A percentile compares a stretch with the other conserved stretches of the same genome.
Evolutionary conservation across 495 filamentous ascomycete genomes (phyloP).

Genomic region (Melanomma pulvis-pyrius): DNA sequence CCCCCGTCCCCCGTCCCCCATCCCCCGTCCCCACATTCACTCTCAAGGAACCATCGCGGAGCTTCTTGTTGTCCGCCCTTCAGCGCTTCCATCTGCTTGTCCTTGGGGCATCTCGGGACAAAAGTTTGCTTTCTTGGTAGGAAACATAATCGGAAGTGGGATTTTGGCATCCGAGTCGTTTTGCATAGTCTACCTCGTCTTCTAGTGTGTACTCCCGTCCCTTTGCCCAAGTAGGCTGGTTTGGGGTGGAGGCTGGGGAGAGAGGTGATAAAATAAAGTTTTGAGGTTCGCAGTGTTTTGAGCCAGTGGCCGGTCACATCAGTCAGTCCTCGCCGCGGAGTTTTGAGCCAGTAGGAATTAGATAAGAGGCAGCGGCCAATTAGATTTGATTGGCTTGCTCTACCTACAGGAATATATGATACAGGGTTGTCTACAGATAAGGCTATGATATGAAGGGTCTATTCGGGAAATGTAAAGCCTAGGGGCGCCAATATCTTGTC

Average conservation of each 20-base stretch:
- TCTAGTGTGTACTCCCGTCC: background rate
- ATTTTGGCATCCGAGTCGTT: too few species aligned
- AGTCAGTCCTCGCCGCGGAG: background rate
- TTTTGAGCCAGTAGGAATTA: background rate
- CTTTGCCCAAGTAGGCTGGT: background rate
- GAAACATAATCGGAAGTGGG: too few species aligned
- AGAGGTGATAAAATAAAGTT: background rate
- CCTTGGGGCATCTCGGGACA: too few species aligned
- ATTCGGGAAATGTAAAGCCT: conserved; percentile 35
- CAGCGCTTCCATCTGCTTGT: too few species aligned
- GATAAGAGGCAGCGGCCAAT: background rate
- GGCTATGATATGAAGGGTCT: background rate
- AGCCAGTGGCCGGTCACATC: background rate
- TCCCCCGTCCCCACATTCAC: too few species aligned
- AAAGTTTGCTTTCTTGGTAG: background rate
- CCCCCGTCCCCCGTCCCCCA: too few species aligned
- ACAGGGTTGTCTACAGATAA: background rate
- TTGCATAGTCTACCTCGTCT: background rate
- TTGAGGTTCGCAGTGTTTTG: background rate
- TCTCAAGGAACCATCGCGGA: too few species aligned
- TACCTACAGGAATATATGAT: background rate
- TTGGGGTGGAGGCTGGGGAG: background rate
- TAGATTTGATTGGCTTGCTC: too few species aligned
- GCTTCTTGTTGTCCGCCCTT: too few species aligned
- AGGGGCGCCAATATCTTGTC: conserved; percentile 69